Evolutionary conservation across 768 basidiomycete species (phyloP), one percentile per base, ranked within the genome.

Genomic region (Mycena leptocephala): DNA sequence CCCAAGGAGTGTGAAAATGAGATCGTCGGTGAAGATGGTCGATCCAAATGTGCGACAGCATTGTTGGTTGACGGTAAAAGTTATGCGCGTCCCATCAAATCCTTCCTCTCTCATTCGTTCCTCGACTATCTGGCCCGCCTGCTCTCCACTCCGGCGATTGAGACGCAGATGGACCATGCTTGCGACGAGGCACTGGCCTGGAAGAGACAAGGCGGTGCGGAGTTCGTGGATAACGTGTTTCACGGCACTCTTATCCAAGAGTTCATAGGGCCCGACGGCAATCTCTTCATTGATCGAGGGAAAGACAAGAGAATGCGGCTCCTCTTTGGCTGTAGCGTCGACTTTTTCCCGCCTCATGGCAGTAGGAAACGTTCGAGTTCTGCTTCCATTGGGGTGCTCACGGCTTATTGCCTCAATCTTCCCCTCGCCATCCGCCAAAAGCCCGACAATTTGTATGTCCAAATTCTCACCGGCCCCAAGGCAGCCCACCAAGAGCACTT

Each of bases 261-360:
- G 32, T 70, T 48, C 58, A 37, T 16, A 14, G 68, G 51, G 30
- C 22, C 72, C 77, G 20, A 65, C 30, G 63, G 63, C 63, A 65
- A 65, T 22, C 18, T 65, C 30, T 80, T 80, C 64, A 66, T 81
- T 33, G 74, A 75, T 61, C 35, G 79, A 46, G 63, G 72, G 18
- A 28, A 65, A 58, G 41, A 62, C 3, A 61, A 61, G 46, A 61
- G 66, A 43, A 73, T 81, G n/a, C 48, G 76, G 1, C 39, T 78
- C 18, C 70, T 79, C 2, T 83, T 82, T 39, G 75, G 66, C 2
- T 64, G 82, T 0, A 77, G 82, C 33, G 11, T 83, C 5, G 80
- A 85, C 55, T 82, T 33, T n/a, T 84, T 85, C 77, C 80, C 80
- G 35, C 62, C 81, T 0, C 43, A 82, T 46, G 81, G 80, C 8